Conservation (phyloP, 805 yeast genomes). For the Candida hispaniensis region DNA sequence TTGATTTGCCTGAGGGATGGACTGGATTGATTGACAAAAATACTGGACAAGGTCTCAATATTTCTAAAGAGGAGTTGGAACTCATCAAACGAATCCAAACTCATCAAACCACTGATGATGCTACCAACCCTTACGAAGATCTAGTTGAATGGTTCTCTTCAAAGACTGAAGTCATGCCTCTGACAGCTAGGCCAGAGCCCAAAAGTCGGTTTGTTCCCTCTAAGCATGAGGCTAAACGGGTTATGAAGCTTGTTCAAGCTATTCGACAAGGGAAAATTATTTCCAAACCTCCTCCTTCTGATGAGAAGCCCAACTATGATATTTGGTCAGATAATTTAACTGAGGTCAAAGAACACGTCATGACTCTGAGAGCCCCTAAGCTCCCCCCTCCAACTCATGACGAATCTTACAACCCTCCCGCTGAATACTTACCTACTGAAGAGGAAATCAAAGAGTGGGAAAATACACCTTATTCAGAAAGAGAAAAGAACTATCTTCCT, state of each 20-base stretch:
- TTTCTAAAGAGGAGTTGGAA: conserved; percentile 80
- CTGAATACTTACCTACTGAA: conserved; percentile 71
- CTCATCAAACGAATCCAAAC: conserved; percentile 75
- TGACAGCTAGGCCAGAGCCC: conserved; percentile 92
- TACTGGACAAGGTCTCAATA: conserved; percentile 75
- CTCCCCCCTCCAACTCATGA: conserved; percentile 93
- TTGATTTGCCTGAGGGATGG: conserved; percentile 97
- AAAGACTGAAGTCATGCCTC: conserved; percentile 76
- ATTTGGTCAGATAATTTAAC: conserved; percentile 71
- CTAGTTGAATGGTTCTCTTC: conserved; percentile 92
- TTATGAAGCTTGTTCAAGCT: conserved; percentile 93
- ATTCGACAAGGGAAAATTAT: conserved; percentile 92
- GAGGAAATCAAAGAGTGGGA: conserved; percentile 70
- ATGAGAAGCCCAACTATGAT: conserved; percentile 50
- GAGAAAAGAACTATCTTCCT: conserved; percentile 72
- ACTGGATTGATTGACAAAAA: conserved; percentile 87
- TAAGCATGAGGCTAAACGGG: conserved; percentile 88
- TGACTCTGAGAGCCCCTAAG: conserved; percentile 93
- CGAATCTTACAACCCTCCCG: conserved; percentile 96
- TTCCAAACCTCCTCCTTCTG: conserved; percentile 52
- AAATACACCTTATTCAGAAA: conserved; percentile 58
- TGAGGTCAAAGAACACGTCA: conserved; percentile 61
- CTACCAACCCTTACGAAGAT: conserved; percentile 82
- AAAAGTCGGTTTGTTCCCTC: conserved; percentile 95
- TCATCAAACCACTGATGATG: conserved; percentile 73